Evolutionary conservation across 345 rosid genomes (phyloP), one percentile per base, ranked within the genome.

Genomic region (Turritis glabra): DNA sequence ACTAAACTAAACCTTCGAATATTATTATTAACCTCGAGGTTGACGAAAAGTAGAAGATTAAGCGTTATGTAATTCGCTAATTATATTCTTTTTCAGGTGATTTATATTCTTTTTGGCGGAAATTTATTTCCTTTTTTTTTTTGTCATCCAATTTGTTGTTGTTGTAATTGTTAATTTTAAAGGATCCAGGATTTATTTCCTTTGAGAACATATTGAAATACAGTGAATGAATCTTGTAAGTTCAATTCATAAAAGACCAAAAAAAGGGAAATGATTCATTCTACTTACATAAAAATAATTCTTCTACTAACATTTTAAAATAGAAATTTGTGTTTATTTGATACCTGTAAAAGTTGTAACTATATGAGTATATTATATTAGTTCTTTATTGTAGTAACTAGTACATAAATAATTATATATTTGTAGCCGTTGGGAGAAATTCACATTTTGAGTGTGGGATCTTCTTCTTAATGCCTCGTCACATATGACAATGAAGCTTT

Each of bases 391-490:
- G n/a, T n/a, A n/a, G n/a, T n/a, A n/a, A n/a, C n/a, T n/a, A n/a
- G n/a, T n/a, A n/a, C n/a, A n/a, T n/a, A n/a, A n/a, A n/a, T n/a
- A n/a, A 27, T 27, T 54, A 5, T 59, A 21, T 7, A 35, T 9
- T 17, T 19, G 11, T 65, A 67, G 62, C 62, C 72, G 72, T 38
- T 52, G 62, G 46, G 62, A n/a, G 18, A 38, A 37, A 23, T 67
- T 38, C 37, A 37, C 58, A 9, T 2, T 38, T 53, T 67, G 72
- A 25, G 15, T 46, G 40, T 38, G 19, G 63, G 53, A n/a, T n/a
- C n/a, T n/a, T 38, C 48, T 17, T 38, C 7, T 32, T 32, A 32
- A 61, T 14, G 71, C 58, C 55, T 12, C 19, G 56, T 46, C 67
- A 43, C 53, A 21, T n/a, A 63, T 47, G 29, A 41, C 35, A 27